A percentile compares a stretch with the other conserved stretches of the same genome.
phyloP scores from a whole-genome alignment of 257 asterid genomes.

The Penstemon davidsonii region DNA sequence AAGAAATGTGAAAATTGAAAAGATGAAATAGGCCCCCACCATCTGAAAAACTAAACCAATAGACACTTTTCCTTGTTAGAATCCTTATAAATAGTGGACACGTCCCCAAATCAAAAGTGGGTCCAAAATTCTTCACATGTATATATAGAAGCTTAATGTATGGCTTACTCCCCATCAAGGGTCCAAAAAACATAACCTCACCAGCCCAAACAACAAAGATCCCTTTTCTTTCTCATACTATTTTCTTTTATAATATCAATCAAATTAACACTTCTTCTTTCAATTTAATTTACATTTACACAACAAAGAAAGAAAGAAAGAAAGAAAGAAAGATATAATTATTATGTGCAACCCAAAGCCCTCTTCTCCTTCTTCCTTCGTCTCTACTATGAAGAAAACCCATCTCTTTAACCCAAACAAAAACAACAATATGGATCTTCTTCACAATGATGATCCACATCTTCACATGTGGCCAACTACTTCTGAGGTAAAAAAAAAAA shows the following conservation, averaged over 20 bases:
- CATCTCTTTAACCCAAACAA: slow-evolving; percentile 53
- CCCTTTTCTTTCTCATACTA: slow-evolving; percentile 10
- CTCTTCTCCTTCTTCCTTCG: slow-evolving; percentile 63
- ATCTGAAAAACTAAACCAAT: not conserved
- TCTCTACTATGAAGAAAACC: slow-evolving; percentile 40
- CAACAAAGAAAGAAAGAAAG: not conserved
- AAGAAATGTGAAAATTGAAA: not conserved
- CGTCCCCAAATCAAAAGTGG: slow-evolving; percentile 30
- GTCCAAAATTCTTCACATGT: slow-evolving; percentile 37
- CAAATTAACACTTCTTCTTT: too few species aligned
- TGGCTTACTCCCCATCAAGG: slow-evolving; percentile 53
- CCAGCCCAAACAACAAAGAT: slow-evolving; percentile 28
- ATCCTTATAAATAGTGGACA: slow-evolving; percentile 34
- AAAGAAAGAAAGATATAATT: not conserved
- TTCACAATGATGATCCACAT: slow-evolving; percentile 36
- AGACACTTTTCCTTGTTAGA: slow-evolving; percentile 23
- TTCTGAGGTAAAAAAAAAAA: slow-evolving; percentile 48
- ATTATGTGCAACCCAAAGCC: slow-evolving; percentile 78
- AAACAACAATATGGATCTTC: slow-evolving; percentile 34
- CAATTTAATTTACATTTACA: too few species aligned
- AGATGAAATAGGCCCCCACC: not conserved
- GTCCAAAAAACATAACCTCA: slow-evolving; percentile 36
- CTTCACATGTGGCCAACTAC: slow-evolving; percentile 79
- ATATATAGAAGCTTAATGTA: slow-evolving; percentile 41
- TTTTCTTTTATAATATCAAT: not conserved